Evolutionary conservation across 768 basidiomycete genomes (phyloP).

Genomic region (Crucibulum laeve): DNA sequence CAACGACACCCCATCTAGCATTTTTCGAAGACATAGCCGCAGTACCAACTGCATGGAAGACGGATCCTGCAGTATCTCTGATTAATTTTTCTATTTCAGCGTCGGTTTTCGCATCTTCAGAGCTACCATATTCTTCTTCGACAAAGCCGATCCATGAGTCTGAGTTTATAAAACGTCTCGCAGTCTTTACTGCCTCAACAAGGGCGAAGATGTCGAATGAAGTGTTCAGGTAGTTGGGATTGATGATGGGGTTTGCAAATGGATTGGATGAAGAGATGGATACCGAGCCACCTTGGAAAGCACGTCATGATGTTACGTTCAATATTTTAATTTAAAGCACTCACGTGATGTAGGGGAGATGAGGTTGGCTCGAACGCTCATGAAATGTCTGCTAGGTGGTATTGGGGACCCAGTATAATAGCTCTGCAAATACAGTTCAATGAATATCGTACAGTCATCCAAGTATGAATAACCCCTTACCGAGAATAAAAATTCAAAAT

Average conservation of each 20-base stretch:
- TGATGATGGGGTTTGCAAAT: slow-evolving; percentile 43
- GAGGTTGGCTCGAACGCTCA: slow-evolving; percentile 20
- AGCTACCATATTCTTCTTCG: slow-evolving; percentile 15
- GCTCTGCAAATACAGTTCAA: background rate
- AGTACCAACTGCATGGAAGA: slow-evolving; percentile 19
- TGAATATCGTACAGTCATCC: background rate
- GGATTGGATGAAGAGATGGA: slow-evolving; percentile 37
- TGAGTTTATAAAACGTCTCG: slow-evolving; percentile 18
- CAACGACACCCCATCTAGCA: slow-evolving; percentile 18
- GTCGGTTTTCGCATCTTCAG: slow-evolving; percentile 18
- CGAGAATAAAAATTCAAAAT: slow-evolving; percentile 23
- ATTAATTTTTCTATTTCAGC: slow-evolving; percentile 12
- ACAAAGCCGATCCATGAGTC: slow-evolving; percentile 23
- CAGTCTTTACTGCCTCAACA: slow-evolving; percentile 17
- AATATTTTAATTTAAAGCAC: slow-evolving; percentile 3
- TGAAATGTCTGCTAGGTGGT: slow-evolving; percentile 24
- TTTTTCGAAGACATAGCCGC: slow-evolving; percentile 16
- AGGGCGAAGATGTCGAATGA: slow-evolving; percentile 24
- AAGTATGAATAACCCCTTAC: slow-evolving; percentile 16
- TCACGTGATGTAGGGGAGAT: slow-evolving; percentile 31
- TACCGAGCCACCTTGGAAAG: slow-evolving; percentile 27
- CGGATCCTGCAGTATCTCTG: slow-evolving; percentile 7
- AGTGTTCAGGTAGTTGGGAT: slow-evolving; percentile 39
- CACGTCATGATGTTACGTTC: background rate
- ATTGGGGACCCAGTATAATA: slow-evolving; percentile 5